Conservation (phyloP, 179 eudicot genomes). For the Carnegiea gigantea region DNA sequence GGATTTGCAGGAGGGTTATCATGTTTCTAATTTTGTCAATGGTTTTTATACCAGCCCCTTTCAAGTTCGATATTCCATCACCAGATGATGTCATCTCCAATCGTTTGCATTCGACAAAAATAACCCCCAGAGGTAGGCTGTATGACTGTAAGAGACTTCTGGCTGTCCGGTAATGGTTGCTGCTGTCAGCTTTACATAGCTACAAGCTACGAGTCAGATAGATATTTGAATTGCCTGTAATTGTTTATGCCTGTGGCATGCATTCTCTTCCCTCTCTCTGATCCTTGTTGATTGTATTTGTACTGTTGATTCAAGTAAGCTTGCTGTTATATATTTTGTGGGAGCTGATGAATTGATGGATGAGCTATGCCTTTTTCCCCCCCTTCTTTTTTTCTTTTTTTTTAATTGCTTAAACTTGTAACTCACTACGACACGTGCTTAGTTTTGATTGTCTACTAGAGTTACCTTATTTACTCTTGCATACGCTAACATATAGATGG, state of each 20-base stretch:
- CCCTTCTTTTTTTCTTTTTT: no score
- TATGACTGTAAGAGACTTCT: slow-evolving; percentile 15
- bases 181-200: slow-evolving; percentile 1
- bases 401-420: not conserved
- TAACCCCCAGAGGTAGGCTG: slow-evolving; percentile 53
- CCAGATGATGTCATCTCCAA: slow-evolving; percentile 75
- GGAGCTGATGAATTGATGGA: not conserved
- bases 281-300: not conserved
- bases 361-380: not conserved
- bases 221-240: not conserved
- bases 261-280: not conserved
- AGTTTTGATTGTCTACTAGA: not conserved
- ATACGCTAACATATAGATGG: not conserved
- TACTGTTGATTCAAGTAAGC: not conserved
- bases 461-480: not conserved
- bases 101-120: slow-evolving; percentile 51
- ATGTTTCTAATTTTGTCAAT: slow-evolving; percentile 22
- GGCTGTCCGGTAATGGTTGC: not conserved
- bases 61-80: slow-evolving; percentile 88
- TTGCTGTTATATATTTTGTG: not conserved
- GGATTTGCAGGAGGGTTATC: slow-evolving; percentile 14
- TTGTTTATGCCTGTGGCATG: not conserved
- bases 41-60: slow-evolving; percentile 58
- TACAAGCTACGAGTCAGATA: not conserved
- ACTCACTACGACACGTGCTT: not conserved